Conservation (phyloP, 2,329 filamentous ascomycete species). For the Neoascochyta sp. region DNA sequence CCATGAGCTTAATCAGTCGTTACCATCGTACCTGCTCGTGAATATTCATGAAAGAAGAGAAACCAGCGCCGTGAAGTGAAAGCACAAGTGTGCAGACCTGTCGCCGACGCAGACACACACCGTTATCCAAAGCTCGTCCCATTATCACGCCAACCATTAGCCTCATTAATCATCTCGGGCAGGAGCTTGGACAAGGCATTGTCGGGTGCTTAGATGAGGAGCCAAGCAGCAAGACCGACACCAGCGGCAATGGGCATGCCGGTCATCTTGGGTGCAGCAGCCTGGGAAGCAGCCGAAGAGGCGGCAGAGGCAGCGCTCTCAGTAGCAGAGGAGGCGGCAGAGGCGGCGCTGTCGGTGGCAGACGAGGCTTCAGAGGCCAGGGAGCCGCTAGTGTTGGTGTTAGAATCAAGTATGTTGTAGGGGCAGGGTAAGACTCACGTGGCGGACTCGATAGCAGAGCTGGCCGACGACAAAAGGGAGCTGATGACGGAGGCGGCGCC, state of each 20-base stretch:
- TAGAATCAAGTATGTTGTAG: constrained; percentile 9
- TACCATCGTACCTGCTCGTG: constrained; percentile 20
- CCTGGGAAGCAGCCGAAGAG: constrained; percentile 7
- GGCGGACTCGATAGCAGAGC: constrained; percentile 11
- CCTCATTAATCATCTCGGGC: constrained; percentile 29
- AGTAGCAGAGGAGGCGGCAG: constrained; percentile 9
- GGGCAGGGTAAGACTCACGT: too few species aligned
- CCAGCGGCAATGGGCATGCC: constrained; percentile 37
- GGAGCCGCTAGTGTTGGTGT: constrained; percentile 11
- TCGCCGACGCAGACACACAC: constrained; percentile 11
- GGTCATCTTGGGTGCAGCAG: constrained; percentile 33
- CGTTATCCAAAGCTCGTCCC: constrained; percentile 19
- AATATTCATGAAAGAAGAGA: constrained; percentile 14
- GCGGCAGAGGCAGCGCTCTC: constrained; percentile 13
- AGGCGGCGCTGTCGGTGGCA: constrained; percentile 10
- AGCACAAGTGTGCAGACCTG: constrained; percentile 11
- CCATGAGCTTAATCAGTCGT: constrained; percentile 22
- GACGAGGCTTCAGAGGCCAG: constrained; percentile 4
- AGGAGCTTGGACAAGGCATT: constrained; percentile 15
- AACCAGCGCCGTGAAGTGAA: constrained; percentile 8
- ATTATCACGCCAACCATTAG: constrained; percentile 23
- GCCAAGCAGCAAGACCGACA: constrained; percentile 35
- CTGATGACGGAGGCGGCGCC: constrained; percentile 3
- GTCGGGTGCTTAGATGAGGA: constrained; percentile 35
- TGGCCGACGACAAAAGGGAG: constrained; percentile 7